Conservation (phyloP, 1,284 basidiomycete genomes). For the Heliocybe sulcata region DNA sequence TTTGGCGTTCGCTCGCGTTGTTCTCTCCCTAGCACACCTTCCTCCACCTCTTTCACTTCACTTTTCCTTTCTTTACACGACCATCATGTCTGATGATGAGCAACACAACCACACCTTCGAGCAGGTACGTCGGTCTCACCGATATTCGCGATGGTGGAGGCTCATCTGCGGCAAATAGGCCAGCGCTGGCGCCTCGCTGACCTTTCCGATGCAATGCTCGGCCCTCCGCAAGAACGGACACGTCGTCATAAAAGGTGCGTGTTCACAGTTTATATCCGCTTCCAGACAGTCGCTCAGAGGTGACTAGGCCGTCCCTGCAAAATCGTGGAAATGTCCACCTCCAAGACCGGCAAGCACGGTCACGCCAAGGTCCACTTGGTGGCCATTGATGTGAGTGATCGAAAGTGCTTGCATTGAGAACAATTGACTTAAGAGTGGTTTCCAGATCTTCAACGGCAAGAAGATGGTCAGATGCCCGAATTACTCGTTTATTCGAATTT, state of each 20-base stretch:
- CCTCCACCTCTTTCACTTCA: conserved; percentile 16
- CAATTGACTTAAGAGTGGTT: conserved; percentile 4
- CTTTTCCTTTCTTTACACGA: conserved; percentile 9
- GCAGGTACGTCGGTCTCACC: conserved; percentile 35
- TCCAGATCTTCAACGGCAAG: conserved; percentile 92
- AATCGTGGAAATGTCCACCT: conserved; percentile 99
- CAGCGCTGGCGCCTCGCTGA: conserved; percentile 79
- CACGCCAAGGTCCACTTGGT: conserved; percentile 99
- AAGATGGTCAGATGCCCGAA: conserved; percentile 54
- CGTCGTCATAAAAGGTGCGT: conserved; percentile 90
- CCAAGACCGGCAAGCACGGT: conserved; percentile 99
- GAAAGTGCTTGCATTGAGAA: conserved; percentile 1
- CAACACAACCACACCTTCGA: conserved; percentile 88
- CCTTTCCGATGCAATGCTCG: conserved; percentile 97
- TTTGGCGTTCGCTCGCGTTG: conserved; percentile 1
- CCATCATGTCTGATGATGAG: conserved; percentile 86
- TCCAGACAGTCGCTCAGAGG: conserved; percentile 5
- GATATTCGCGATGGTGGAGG: conserved; percentile 8
- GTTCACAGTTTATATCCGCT: neutral
- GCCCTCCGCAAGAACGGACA: conserved; percentile 92
- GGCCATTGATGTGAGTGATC: conserved; percentile 81
- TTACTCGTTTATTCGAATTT: conserved; percentile 6
- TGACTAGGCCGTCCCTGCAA: conserved; percentile 88
- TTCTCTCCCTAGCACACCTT: conserved; percentile 10
- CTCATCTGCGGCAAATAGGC: conserved; percentile 32